These are phyloP conservation scores for Suillus tomentosus DNA, from an alignment of 768 basidiomycete genomes.

Conservation along the genomic window DNA sequence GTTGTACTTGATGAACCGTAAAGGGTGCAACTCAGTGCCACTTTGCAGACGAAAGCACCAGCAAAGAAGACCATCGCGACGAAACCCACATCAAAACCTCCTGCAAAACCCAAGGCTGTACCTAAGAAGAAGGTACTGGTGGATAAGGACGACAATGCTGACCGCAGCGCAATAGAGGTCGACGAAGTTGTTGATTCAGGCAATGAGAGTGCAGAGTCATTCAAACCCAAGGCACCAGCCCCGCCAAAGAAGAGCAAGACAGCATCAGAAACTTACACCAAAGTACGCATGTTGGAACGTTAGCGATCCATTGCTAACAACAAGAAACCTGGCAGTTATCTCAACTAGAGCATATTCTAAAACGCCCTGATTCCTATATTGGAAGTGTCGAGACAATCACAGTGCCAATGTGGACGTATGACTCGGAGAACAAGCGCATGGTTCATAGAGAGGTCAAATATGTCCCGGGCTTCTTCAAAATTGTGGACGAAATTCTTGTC, in stretches of 20 bases:
- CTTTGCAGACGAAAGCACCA: conserved; percentile 34
- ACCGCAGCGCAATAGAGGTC: conserved; percentile 46
- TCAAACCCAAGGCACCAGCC: conserved; percentile 25
- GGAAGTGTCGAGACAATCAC: conserved; percentile 91
- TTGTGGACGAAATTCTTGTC: conserved; percentile 97
- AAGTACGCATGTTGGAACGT: conserved; percentile 50
- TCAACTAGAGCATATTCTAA: conserved; percentile 92
- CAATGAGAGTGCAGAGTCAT: conserved; percentile 37
- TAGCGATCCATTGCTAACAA: neutral
- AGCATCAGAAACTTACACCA: conserved; percentile 88
- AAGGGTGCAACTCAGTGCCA: conserved; percentile 22
- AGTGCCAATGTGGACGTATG: conserved; percentile 93
- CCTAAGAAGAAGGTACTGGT: conserved; percentile 72
- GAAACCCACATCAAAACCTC: conserved; percentile 44
- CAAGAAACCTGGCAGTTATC: conserved; percentile 60
- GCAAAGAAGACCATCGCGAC: conserved; percentile 38
- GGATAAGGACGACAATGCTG: conserved; percentile 65
- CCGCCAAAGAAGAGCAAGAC: conserved; percentile 72
- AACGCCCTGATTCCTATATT: conserved; percentile 94
- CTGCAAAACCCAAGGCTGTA: conserved; percentile 52
- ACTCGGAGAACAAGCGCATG: conserved; percentile 83
- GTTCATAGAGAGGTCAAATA: conserved; percentile 80
- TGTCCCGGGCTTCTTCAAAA: conserved; percentile 99
- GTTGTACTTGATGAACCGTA: conserved; percentile 7
- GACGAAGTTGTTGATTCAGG: conserved; percentile 40